Evolutionary conservation across 495 filamentous ascomycete species (phyloP).

Genomic region (Thermochaetoides thermophila): DNA sequence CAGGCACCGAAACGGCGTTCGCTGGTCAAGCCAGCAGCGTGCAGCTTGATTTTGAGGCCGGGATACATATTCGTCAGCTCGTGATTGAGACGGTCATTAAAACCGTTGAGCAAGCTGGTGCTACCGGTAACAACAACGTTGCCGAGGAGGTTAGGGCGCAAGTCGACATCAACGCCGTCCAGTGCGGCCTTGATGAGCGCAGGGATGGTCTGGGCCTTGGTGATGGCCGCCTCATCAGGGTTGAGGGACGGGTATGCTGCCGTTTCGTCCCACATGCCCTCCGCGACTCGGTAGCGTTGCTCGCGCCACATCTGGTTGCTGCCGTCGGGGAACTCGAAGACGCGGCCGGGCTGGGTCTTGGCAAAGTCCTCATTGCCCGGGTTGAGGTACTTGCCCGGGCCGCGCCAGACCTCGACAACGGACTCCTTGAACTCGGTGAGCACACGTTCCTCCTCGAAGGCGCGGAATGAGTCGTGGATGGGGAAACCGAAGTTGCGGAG

Average conservation of each 20-base stretch:
- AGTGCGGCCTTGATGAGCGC: slow-evolving; percentile 66
- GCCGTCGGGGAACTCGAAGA: slow-evolving; percentile 90
- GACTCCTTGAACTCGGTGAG: slow-evolving; percentile 94
- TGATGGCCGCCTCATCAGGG: slow-evolving; percentile 24
- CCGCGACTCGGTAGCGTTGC: slow-evolving; percentile 70
- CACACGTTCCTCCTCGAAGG: slow-evolving; percentile 80
- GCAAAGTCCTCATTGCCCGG: slow-evolving; percentile 53
- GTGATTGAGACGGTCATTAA: slow-evolving; percentile 74
- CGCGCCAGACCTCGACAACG: slow-evolving; percentile 86
- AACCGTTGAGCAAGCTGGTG: slow-evolving; percentile 68
- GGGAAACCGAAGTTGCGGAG: slow-evolving; percentile 46
- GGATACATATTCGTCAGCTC: slow-evolving; percentile 71
- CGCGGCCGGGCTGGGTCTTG: slow-evolving; percentile 49
- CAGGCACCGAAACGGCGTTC: slow-evolving; percentile 85
- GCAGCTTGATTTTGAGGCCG: slow-evolving; percentile 65
- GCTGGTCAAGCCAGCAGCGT: slow-evolving; percentile 66
- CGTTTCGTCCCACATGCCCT: slow-evolving; percentile 77
- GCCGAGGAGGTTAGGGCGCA: slow-evolving; percentile 62
- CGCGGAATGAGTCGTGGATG: slow-evolving; percentile 58
- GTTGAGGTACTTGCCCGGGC: slow-evolving; percentile 50
- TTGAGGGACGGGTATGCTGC: slow-evolving; percentile 34
- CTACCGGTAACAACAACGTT: slow-evolving; percentile 93
- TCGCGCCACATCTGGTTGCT: slow-evolving; percentile 84
- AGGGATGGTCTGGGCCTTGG: slow-evolving; percentile 60
- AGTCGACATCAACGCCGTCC: slow-evolving; percentile 69